A percentile compares a stretch with the other conserved stretches of the same genome.
These are phyloP conservation scores for Pichia phayaonensis DNA, from an alignment of 805 yeast genomes.

Conservation along the genomic window DNA sequence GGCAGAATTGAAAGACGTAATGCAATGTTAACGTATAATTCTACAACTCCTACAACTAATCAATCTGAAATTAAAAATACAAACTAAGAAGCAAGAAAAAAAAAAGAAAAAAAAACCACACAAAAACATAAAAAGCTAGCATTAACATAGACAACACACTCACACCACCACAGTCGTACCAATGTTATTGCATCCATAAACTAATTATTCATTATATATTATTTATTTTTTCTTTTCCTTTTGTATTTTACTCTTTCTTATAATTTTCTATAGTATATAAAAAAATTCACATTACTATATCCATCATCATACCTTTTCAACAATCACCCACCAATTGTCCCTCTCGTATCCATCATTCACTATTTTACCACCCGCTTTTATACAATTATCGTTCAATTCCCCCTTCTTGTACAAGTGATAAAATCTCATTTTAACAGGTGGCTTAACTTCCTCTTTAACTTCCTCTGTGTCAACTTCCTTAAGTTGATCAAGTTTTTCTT, in stretches of 20 bases:
- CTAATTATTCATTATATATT: background rate
- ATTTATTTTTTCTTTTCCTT: background rate
- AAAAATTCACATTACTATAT: too few species aligned
- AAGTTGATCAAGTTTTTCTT: constrained; percentile 10
- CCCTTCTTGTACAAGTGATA: constrained; percentile 84
- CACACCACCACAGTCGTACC: too few species aligned
- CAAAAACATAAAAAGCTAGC: too few species aligned
- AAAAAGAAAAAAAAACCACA: too few species aligned
- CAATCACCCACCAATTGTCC: constrained; percentile 88
- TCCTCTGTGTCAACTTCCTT: constrained; percentile 21
- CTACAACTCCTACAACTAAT: background rate
- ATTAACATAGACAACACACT: too few species aligned
- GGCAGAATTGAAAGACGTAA: constrained; percentile 81
- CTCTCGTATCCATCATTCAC: constrained; percentile 77
- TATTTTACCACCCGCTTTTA: constrained; percentile 60
- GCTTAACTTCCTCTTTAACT: constrained; percentile 16
- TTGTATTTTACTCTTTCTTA: background rate
- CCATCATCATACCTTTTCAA: constrained; percentile 25
- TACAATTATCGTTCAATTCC: constrained; percentile 68
- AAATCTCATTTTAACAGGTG: constrained; percentile 65
- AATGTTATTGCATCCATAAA: too few species aligned
- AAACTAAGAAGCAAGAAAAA: too few species aligned
- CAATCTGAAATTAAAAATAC: background rate
- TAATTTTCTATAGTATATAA: too few species aligned
- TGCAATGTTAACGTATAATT: constrained; percentile 32